phyloP scores from a whole-genome alignment of 2,329 filamentous ascomycete genomes.

The Trichophaea hybrida region DNA sequence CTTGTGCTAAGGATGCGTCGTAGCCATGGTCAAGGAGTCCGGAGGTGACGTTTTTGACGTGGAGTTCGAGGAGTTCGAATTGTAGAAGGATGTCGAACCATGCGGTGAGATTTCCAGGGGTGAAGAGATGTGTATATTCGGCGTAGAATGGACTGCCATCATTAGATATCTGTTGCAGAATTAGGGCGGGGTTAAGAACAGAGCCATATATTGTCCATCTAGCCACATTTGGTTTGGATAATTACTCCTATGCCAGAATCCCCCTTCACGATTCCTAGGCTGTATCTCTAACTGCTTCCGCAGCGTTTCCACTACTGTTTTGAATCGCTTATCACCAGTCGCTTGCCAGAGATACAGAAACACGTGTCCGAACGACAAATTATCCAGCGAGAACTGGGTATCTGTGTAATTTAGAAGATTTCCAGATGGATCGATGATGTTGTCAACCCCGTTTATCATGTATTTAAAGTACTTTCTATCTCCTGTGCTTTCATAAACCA shows the following conservation, averaged over 20 bases:
- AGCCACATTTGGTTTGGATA: slow-evolving; percentile 46
- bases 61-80: slow-evolving; percentile 35
- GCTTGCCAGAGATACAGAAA: slow-evolving; percentile 38
- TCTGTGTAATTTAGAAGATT: slow-evolving; percentile 37
- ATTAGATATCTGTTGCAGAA: slow-evolving; percentile 34
- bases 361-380: slow-evolving; percentile 42
- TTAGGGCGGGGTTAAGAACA: slow-evolving; percentile 31
- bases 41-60: slow-evolving; percentile 32
- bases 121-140: slow-evolving; percentile 32
- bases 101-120: slow-evolving; percentile 31
- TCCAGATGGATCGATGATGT: slow-evolving; percentile 37
- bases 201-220: slow-evolving; percentile 38
- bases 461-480: slow-evolving; percentile 36
- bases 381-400: slow-evolving; percentile 38
- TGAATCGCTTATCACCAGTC: slow-evolving; percentile 38
- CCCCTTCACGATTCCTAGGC: slow-evolving; percentile 35
- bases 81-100: slow-evolving; percentile 37
- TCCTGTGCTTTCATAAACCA: slow-evolving; percentile 34
- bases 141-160: slow-evolving; percentile 33
- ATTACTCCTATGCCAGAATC: slow-evolving; percentile 41
- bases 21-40: slow-evolving; percentile 42
- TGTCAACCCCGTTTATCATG: slow-evolving; percentile 36
- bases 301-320: slow-evolving; percentile 36
- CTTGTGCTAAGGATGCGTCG: slow-evolving; percentile 36
- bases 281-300: slow-evolving; percentile 37